Conservation (phyloP, 2,329 filamentous ascomycete genomes). For the Verticillium zaregamsianum region DNA sequence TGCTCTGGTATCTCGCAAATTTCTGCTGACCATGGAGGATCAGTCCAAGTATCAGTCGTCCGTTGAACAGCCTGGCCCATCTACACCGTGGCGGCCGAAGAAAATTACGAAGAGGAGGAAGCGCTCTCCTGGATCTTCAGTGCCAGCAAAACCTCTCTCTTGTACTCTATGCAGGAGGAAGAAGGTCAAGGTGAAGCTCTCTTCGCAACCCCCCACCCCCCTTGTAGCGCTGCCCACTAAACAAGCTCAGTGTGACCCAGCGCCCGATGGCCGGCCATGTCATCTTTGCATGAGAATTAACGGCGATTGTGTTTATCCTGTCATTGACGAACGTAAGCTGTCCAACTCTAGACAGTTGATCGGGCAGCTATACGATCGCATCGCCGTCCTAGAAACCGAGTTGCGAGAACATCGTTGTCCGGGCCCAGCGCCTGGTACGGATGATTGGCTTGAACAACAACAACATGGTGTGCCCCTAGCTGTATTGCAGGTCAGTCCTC, state of each 20-base stretch:
- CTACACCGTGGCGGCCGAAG: background rate
- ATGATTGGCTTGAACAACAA: too few species aligned
- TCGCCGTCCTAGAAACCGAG: background rate
- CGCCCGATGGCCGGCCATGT: background rate
- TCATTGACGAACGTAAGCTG: background rate
- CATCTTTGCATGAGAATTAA: background rate
- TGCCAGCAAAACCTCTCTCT: background rate
- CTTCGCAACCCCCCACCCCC: background rate
- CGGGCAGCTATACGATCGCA: background rate
- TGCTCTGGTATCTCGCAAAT: background rate
- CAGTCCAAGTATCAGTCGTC: background rate
- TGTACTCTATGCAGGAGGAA: background rate
- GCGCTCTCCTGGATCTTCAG: background rate
- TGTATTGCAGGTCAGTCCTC: too few species aligned
- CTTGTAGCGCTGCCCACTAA: background rate
- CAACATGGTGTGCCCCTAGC: too few species aligned
- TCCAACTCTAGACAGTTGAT: background rate
- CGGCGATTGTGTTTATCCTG: background rate
- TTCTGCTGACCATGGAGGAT: background rate
- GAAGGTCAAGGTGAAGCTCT: background rate
- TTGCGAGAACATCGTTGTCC: background rate
- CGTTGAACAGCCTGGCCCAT: background rate
- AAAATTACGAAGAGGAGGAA: background rate
- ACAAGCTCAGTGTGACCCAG: background rate
- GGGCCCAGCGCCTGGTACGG: too few species aligned